Conservation (phyloP, 345 rosid genomes). For the Eutrema japonicum region DNA sequence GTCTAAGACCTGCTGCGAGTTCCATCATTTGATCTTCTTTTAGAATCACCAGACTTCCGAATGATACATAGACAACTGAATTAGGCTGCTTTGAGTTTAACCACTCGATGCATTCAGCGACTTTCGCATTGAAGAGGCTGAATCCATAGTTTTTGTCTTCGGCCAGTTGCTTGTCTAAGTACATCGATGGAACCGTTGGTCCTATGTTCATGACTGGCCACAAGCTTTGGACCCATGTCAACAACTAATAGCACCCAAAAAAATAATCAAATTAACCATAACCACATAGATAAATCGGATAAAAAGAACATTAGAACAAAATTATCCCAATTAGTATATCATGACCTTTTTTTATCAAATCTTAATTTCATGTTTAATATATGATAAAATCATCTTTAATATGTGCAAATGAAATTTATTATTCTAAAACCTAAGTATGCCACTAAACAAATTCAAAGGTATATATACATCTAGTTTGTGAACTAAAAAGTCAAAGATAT, state of each 20-base stretch:
- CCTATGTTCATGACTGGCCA: conserved; percentile 53
- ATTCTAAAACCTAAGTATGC: too few species aligned
- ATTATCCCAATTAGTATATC: too few species aligned
- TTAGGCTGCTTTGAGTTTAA: conserved; percentile 49
- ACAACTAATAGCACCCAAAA: conserved; percentile 31
- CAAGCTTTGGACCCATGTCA: conserved; percentile 48
- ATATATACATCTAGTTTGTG: too few species aligned
- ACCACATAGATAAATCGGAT: background rate
- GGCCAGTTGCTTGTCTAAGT: conserved; percentile 48
- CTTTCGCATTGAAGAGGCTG: conserved; percentile 54
- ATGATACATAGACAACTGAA: conserved; percentile 63
- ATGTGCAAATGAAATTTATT: too few species aligned
- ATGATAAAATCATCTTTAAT: too few species aligned
- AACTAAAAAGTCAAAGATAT: too few species aligned
- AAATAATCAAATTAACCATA: background rate
- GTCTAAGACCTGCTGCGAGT: conserved; percentile 52
- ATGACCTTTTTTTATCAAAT: background rate
- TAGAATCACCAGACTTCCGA: conserved; percentile 57
- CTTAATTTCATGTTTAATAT: background rate
- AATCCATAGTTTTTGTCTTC: conserved; percentile 56
- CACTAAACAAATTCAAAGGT: too few species aligned
- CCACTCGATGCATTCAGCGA: conserved; percentile 50
- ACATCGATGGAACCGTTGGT: conserved; percentile 60
- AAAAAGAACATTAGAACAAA: background rate
- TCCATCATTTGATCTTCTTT: conserved; percentile 59